These are phyloP conservation scores for Brassica hybrid DNA, from an alignment of 441 rosid species.

Conservation along the genomic window DNA sequence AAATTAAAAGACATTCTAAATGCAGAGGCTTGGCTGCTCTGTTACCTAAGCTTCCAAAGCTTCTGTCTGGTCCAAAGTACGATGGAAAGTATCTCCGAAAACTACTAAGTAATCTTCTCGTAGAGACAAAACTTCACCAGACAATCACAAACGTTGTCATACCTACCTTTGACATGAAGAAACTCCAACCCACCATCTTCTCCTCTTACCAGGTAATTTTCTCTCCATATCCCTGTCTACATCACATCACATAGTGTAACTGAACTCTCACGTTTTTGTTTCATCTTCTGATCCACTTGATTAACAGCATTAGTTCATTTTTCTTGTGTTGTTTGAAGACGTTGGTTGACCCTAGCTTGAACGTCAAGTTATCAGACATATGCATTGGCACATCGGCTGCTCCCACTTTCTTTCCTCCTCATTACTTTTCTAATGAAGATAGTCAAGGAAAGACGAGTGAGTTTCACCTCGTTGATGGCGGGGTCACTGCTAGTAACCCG, in stretches of 20 bases:
- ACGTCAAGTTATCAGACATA: slow-evolving; percentile 57
- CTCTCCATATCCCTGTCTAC: background rate
- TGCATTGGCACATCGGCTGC: slow-evolving; percentile 59
- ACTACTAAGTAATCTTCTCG: slow-evolving; percentile 41
- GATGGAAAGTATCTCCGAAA: slow-evolving; percentile 60
- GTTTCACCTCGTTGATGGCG: slow-evolving; percentile 65
- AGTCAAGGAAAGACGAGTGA: slow-evolving; percentile 38
- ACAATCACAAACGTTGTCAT: slow-evolving; percentile 72
- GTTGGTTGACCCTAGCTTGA: slow-evolving; percentile 25
- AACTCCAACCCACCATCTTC: slow-evolving; percentile 73
- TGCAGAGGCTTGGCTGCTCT: slow-evolving; percentile 28
- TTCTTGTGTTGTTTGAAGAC: slow-evolving; percentile 34
- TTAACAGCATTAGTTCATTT: background rate
- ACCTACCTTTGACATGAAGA: slow-evolving; percentile 81
- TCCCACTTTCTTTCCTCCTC: slow-evolving; percentile 58
- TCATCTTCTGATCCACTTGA: background rate
- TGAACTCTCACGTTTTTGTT: background rate
- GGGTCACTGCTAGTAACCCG: slow-evolving; percentile 57
- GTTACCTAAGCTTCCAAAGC: slow-evolving; percentile 37
- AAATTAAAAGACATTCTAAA: background rate
- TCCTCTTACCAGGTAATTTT: slow-evolving; percentile 66
- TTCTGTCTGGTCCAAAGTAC: slow-evolving; percentile 62
- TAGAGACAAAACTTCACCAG: slow-evolving; percentile 57
- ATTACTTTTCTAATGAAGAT: slow-evolving; percentile 49
- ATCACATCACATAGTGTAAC: background rate